These are phyloP conservation scores for Penicillium fuscoglaucum DNA, from an alignment of 2,329 filamentous ascomycete species.

Conservation along the genomic window DNA sequence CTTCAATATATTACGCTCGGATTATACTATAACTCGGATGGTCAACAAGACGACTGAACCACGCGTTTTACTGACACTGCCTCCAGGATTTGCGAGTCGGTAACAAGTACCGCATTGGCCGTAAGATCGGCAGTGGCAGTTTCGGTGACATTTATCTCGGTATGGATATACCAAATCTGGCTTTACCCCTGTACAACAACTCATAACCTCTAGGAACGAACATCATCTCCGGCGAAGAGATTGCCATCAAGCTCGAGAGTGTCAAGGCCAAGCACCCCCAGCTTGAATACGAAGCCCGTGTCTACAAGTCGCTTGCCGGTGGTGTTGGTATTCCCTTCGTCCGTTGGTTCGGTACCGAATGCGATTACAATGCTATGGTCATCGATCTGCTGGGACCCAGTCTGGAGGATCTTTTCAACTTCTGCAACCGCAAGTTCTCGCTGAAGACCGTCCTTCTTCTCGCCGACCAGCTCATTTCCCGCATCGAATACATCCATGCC, in stretches of 20 bases:
- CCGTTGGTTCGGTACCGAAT: constrained; percentile 99
- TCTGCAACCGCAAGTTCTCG: constrained; percentile 99
- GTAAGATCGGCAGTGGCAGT: constrained; percentile 96
- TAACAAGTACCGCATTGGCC: constrained; percentile 99
- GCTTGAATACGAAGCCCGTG: constrained; percentile 96
- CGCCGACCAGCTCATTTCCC: constrained; percentile 96
- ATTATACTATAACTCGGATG: background rate
- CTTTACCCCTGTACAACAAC: background rate
- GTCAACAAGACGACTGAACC: background rate
- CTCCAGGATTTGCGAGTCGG: constrained; percentile 97
- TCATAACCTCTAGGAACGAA: constrained; percentile 71
- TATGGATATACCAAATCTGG: constrained; percentile 39
- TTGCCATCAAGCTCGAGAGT: constrained; percentile 98
- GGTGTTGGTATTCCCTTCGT: constrained; percentile 98
- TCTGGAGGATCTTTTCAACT: constrained; percentile 98
- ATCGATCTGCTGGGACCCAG: constrained; percentile 93
- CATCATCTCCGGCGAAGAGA: constrained; percentile 99
- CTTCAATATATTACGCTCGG: background rate
- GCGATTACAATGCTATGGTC: constrained; percentile 99
- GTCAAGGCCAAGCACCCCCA: constrained; percentile 99
- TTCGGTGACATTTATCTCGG: constrained; percentile 98
- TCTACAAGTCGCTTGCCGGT: constrained; percentile 82
- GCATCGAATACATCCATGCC: constrained; percentile 99
- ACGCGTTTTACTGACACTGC: constrained; percentile 19
- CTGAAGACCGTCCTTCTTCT: constrained; percentile 96